Percentiles rank a stretch among this genome's conserved stretches.
phyloP scores from a whole-genome alignment of 257 asterid species.

The Verbascum thapsus region DNA sequence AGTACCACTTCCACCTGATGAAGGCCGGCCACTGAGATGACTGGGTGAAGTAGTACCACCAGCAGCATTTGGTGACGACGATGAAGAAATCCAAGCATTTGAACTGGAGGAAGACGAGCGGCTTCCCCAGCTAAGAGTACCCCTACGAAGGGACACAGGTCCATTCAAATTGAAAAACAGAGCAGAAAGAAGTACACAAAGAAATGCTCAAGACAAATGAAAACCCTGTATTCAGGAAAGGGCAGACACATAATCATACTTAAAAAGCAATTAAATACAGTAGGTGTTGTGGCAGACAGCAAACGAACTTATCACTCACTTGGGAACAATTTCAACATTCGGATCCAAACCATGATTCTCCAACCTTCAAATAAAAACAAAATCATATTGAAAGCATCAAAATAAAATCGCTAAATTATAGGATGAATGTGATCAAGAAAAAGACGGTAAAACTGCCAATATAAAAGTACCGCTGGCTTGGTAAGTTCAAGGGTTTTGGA shows the following conservation, averaged over 20 bases:
- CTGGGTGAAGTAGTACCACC: conserved; percentile 73
- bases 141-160: conserved; percentile 52
- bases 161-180: conserved; percentile 30
- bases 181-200: conserved; percentile 21
- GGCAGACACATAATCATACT: conserved; percentile 18
- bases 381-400: conserved; percentile 25
- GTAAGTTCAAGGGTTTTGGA: conserved; percentile 96
- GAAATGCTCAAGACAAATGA: conserved; percentile 7
- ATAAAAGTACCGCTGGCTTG: conserved; percentile 79
- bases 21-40: conserved; percentile 77
- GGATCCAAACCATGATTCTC: conserved; percentile 98
- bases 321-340: conserved; percentile 94
- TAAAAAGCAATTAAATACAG: conserved; percentile 16
- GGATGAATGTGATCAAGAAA: neutral
- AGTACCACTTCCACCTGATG: conserved; percentile 94
- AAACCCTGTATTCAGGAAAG: conserved; percentile 19
- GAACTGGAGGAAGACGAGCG: conserved; percentile 78
- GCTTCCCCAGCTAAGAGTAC: conserved; percentile 91
- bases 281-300: neutral
- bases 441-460: conserved; percentile 12
- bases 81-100: conserved; percentile 81
- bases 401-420: neutral
- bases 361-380: conserved; percentile 58
- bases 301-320: conserved; percentile 57
- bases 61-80: conserved; percentile 74